A percentile compares a stretch with the other conserved stretches of the same genome.
Conservation (phyloP, 1,284 basidiomycete genomes). For the Schizophyllum commune region DNA sequence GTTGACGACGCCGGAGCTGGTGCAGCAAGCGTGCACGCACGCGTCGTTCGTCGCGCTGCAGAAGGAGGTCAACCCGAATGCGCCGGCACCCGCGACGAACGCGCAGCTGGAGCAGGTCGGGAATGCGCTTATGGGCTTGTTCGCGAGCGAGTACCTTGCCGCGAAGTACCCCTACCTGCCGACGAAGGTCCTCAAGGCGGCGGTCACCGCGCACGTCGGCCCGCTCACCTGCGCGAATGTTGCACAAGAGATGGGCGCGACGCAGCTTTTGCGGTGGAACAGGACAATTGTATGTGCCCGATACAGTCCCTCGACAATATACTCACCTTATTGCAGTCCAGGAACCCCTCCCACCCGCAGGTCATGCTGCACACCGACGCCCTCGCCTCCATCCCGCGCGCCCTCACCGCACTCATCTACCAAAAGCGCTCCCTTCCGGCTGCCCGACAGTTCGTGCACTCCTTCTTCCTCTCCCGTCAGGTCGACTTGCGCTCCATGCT, state of each 20-base stretch:
- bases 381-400: constrained; percentile 66
- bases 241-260: constrained; percentile 75
- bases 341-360: constrained; percentile 32
- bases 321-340: constrained; percentile 29
- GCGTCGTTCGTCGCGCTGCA: constrained; percentile 60
- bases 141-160: constrained; percentile 82
- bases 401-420: constrained; percentile 72
- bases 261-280: constrained; percentile 64
- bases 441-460: constrained; percentile 79
- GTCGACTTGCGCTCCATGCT: constrained; percentile 79
- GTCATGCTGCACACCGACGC: constrained; percentile 60
- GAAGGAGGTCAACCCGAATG: constrained; percentile 44
- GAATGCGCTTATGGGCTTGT: constrained; percentile 87
- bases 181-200: constrained; percentile 83
- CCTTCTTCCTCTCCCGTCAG: constrained; percentile 78
- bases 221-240: constrained; percentile 77
- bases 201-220: constrained; percentile 87
- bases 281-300: constrained; percentile 40
- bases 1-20: constrained; percentile 38
- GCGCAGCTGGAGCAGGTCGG: constrained; percentile 76
- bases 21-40: constrained; percentile 78
- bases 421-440: constrained; percentile 70
- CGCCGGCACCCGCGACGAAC: constrained; percentile 57
- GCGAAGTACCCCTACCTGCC: constrained; percentile 87
- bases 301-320: constrained; percentile 7